Conservation (phyloP, 1,284 basidiomycete species). For the Neolentinus lepideus region DNA sequence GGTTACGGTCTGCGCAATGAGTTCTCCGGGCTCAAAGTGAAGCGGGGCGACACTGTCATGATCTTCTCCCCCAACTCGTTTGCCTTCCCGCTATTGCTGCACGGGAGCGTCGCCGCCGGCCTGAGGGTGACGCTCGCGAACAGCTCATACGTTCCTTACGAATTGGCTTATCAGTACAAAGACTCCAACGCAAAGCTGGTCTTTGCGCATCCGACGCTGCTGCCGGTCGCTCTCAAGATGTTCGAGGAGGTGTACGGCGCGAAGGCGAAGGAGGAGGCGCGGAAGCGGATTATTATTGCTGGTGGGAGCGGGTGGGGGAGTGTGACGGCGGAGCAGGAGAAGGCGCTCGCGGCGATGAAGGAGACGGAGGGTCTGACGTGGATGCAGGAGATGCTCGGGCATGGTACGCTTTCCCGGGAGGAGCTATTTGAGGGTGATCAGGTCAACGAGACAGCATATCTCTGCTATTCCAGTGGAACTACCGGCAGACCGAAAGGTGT, state of each 20-base stretch:
- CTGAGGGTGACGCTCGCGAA: slow-evolving; percentile 27
- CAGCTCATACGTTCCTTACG: slow-evolving; percentile 24
- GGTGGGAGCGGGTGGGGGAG: slow-evolving; percentile 12
- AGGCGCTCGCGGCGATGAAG: slow-evolving; percentile 2
- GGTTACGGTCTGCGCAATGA: background rate
- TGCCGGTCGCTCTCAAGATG: slow-evolving; percentile 25
- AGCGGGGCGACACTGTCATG: slow-evolving; percentile 32
- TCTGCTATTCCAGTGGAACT: slow-evolving; percentile 47
- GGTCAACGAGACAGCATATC: slow-evolving; percentile 26
- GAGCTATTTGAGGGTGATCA: slow-evolving; percentile 23
- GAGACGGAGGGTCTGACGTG: slow-evolving; percentile 8
- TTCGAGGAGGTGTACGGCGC: slow-evolving; percentile 18
- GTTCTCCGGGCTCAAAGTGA: slow-evolving; percentile 8
- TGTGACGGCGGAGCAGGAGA: background rate
- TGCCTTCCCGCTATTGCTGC: slow-evolving; percentile 34
- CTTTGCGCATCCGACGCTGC: slow-evolving; percentile 33
- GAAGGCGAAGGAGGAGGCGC: slow-evolving; percentile 14
- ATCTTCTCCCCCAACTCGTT: slow-evolving; percentile 36
- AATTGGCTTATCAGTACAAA: slow-evolving; percentile 23
- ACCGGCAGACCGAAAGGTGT: slow-evolving; percentile 35
- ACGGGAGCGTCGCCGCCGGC: slow-evolving; percentile 28
- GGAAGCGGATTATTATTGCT: slow-evolving; percentile 19
- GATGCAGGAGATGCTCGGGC: slow-evolving; percentile 20
- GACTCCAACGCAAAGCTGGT: slow-evolving; percentile 34
- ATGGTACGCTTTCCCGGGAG: slow-evolving; percentile 14